Base-by-base conservation (phyloP, 139 green algal genomes). In the Yamagishiella unicocca region DNA sequence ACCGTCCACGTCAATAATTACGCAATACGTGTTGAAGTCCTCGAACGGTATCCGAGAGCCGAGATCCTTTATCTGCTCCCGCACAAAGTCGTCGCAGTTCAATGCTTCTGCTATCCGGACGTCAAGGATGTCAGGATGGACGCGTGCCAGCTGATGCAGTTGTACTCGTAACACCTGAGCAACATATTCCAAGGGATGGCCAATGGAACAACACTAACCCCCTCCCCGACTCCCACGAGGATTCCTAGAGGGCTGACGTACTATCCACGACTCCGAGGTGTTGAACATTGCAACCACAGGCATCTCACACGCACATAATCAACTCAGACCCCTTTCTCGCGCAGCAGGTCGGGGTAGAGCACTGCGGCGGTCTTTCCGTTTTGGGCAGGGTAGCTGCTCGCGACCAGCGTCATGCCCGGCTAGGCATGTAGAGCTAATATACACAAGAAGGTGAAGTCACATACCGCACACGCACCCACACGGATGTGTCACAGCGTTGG, bases 1-100 rank as follows among this genome's bases (percentile, higher is more conserved):
- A 40, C 91, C 91, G 67, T 94, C 89, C 14, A 92, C 62, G 54
- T 94, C 91, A 27, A 94, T n/a, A 24, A 91, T 62, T 40, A 87
- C 35, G 5, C 71, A 83, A 31, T 67, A 62, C 14, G 19, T 25
- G 68, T 70, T 87, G 53, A 55, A 80, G 46, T 72, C 67, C 50
- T 87, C 82, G 61, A 80, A 87, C 8, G 9, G 12, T 4, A 87
- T 9, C 17, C 24, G n/a, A 35, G 40, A 38, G 82, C 82, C 82
- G 17, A 40, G 40, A n/a, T 61, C 40, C 2, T 38, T 61, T 3
- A 81, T 45, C 67, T 55, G 55, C 43, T 35, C 27, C 40, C 43
- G 68, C 14, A 87, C 64, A 19, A 70, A 55, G 25, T 70, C 81
- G 12, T 72, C 62, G 84, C 67, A 31, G 38, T 82, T 42, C 45